Base-by-base conservation (phyloP, 257 asterid species). In the Nicotiana undulata region DNA sequence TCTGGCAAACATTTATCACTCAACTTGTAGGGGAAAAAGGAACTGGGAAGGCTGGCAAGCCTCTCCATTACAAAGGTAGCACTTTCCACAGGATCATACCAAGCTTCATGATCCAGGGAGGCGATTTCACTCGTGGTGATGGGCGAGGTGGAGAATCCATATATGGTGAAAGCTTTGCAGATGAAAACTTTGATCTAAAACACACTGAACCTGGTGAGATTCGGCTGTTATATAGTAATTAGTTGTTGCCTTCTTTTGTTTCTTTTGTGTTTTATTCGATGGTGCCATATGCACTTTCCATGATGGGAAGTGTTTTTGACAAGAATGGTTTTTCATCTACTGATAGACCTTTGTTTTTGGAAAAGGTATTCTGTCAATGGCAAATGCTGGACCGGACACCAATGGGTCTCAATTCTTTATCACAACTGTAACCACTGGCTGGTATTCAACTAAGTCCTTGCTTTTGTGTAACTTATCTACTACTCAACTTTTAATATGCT, bases 121-220 rank as follows among this genome's bases (percentile, higher is more conserved):
- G 98, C 17, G 98, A 95, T 83, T 95, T 95, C 85, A 95, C 98
- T 49, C 89, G 74, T 77, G 98, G 98, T 20, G 98, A 95, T 87
- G 98, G 98, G 56, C 89, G 92, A 60, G 98, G 98, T 61, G 98
- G 98, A 61, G 98, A 95, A 83, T 95, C 98, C 2, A 93, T 95
- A 60, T 93, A 84, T 81, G 97, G 98, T 22, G 85, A 82, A 80
- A 89, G 49, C 37, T 95, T 95, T 86, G 80, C 92, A 26, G 98
- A 95, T 75, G 98, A 95, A 86, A 95, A 93, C 84, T 95, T 95
- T 85, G 85, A 91, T 82, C 86, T 93, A 67, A 95, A 89, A 85
- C 98, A 95, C 91, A 86, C 91, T 3, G 93, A 83, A 76, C 96
- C 98, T 40, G 98, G 98, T 93, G 83, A 86, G 88, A 7, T 68